phyloP scores from a whole-genome alignment of 768 basidiomycete species.

The Sistotremastrum niveocremeum region DNA sequence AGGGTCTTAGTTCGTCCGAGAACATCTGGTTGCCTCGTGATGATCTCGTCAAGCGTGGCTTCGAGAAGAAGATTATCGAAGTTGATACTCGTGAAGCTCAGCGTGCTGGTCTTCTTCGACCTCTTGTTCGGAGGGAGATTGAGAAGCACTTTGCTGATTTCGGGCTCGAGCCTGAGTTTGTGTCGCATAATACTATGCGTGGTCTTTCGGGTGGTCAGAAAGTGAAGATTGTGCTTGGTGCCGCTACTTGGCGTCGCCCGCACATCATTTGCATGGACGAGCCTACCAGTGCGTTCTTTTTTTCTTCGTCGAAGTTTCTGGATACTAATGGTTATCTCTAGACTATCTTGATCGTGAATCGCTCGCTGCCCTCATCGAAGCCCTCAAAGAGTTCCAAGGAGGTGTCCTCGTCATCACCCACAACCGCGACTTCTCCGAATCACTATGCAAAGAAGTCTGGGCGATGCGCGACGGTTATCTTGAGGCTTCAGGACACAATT shows the following conservation, averaged over 20 bases:
- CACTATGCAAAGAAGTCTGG: constrained; percentile 96
- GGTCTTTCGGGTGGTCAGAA: constrained; percentile 98
- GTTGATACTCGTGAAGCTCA: constrained; percentile 97
- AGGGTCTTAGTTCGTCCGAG: constrained; percentile 88
- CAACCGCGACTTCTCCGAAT: constrained; percentile 99
- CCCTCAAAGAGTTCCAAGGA: constrained; percentile 95
- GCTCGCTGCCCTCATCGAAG: constrained; percentile 95
- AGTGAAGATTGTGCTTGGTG: constrained; percentile 97
- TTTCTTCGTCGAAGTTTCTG: background rate
- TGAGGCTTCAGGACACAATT: constrained; percentile 97
- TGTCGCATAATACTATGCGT: constrained; percentile 98
- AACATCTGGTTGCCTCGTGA: constrained; percentile 97
- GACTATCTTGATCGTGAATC: constrained; percentile 99
- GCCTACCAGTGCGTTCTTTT: constrained; percentile 60
- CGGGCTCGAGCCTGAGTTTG: constrained; percentile 97
- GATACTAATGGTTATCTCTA: constrained; percentile 15
- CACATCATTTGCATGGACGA: constrained; percentile 96
- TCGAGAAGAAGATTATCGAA: constrained; percentile 98
- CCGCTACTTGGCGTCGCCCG: constrained; percentile 97
- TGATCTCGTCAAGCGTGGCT: constrained; percentile 94
- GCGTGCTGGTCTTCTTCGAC: constrained; percentile 85
- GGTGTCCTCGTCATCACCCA: constrained; percentile 97
- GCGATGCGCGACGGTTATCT: constrained; percentile 96
- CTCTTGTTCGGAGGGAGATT: constrained; percentile 95
- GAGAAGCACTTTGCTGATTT: constrained; percentile 99